These are phyloP conservation scores for Clitopilus hobsonii DNA, from an alignment of 768 basidiomycete genomes.

Conservation along the genomic window DNA sequence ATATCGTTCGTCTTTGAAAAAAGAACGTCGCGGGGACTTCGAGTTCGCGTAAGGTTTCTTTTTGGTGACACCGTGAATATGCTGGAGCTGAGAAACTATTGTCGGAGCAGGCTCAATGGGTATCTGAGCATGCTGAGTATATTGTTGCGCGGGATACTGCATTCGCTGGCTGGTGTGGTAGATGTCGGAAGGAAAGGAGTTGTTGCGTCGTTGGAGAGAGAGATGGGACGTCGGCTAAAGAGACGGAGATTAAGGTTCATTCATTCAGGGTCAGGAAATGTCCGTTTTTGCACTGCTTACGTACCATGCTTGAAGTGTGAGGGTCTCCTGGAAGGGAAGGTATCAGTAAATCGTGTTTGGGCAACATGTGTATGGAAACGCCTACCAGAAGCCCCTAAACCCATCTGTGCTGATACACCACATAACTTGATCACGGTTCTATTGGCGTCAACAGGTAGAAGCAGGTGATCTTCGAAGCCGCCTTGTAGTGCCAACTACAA, in stretches of 20 bases:
- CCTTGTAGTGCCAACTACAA: slow-evolving; percentile 35
- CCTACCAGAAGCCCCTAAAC: slow-evolving; percentile 21
- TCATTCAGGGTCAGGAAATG: slow-evolving; percentile 1
- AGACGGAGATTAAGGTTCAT: slow-evolving; percentile 10
- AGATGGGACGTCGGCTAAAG: slow-evolving; percentile 12
- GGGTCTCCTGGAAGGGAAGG: neutral
- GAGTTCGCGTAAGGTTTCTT: slow-evolving; percentile 61
- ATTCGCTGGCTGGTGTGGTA: slow-evolving; percentile 14
- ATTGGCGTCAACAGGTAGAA: slow-evolving; percentile 34
- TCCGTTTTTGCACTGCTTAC: neutral
- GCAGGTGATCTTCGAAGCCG: slow-evolving; percentile 31
- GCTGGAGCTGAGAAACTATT: slow-evolving; percentile 59
- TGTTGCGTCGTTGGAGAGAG: slow-evolving; percentile 24
- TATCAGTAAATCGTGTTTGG: slow-evolving; percentile 1
- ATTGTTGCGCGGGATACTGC: slow-evolving; percentile 22
- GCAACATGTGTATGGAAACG: neutral
- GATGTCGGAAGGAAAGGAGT: slow-evolving; percentile 30
- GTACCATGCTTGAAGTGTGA: neutral
- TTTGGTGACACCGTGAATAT: slow-evolving; percentile 65
- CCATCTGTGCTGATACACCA: slow-evolving; percentile 18
- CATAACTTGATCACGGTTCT: slow-evolving; percentile 40
- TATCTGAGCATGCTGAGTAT: slow-evolving; percentile 16
- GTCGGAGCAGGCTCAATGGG: slow-evolving; percentile 30
- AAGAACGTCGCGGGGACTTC: slow-evolving; percentile 45
- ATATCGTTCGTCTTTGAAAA: slow-evolving; percentile 48